These are phyloP conservation scores for Arthrobotrys iridis DNA, from an alignment of 2,329 filamentous ascomycete genomes.

Conservation along the genomic window DNA sequence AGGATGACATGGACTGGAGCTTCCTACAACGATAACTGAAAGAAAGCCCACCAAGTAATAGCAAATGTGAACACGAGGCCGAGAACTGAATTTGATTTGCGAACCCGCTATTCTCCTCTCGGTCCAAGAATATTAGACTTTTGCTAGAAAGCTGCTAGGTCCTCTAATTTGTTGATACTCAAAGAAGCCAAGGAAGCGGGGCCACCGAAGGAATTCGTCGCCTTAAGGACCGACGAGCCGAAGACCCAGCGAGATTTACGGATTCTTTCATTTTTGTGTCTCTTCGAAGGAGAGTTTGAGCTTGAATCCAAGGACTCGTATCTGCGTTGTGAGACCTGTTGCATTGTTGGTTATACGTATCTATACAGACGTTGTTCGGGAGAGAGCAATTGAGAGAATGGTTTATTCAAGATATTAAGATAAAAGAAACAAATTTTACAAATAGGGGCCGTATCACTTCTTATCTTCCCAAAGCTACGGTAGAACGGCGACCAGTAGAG, in stretches of 20 bases:
- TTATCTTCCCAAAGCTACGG: slow-evolving; percentile 3
- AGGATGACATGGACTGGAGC: too few relatives aligned
- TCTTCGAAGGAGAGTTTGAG: too few relatives aligned
- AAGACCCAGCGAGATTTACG: neutral
- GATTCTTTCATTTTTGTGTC: neutral
- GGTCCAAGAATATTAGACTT: too few relatives aligned
- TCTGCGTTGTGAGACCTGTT: too few relatives aligned
- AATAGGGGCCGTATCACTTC: neutral
- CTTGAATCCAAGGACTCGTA: too few relatives aligned
- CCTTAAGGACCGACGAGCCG: slow-evolving; percentile 6
- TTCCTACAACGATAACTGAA: too few relatives aligned
- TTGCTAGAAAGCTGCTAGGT: neutral
- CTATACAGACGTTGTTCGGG: too few relatives aligned
- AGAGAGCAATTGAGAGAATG: too few relatives aligned
- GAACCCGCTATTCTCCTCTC: neutral
- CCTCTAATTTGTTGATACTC: neutral
- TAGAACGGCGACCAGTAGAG: neutral
- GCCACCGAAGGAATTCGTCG: neutral
- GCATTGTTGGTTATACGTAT: too few relatives aligned
- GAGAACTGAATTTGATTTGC: neutral
- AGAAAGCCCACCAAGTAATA: neutral
- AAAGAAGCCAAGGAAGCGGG: neutral
- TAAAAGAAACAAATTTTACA: neutral
- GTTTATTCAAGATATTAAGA: neutral
- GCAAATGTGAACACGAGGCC: neutral